phyloP scores from a whole-genome alignment of 345 rosid species.

The Sisymbrium altissimum region DNA sequence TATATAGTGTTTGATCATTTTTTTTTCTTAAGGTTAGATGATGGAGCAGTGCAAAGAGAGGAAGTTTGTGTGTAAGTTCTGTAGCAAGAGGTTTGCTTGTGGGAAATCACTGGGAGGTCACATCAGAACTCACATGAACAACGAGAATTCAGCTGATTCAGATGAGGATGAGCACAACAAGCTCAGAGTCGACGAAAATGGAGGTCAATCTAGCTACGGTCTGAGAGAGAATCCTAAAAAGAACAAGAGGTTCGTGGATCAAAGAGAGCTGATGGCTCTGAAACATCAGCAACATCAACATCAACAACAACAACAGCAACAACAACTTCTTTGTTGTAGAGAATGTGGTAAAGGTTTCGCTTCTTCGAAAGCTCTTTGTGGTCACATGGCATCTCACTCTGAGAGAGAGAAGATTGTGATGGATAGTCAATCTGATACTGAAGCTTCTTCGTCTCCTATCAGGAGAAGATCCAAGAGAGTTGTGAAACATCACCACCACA shows the following conservation, averaged over 20 bases:
- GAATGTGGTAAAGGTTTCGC: slow-evolving; percentile 88
- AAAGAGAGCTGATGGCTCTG: slow-evolving; percentile 28
- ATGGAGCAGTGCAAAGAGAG: slow-evolving; percentile 61
- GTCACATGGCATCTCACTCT: slow-evolving; percentile 92
- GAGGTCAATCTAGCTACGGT: slow-evolving; percentile 52
- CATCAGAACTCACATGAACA: slow-evolving; percentile 72
- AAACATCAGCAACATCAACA: slow-evolving; percentile 15
- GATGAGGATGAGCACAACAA: slow-evolving; percentile 40
- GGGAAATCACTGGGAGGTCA: slow-evolving; percentile 93
- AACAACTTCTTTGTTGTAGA: slow-evolving; percentile 50
- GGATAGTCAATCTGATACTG: slow-evolving; percentile 74
- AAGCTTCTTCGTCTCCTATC: slow-evolving; percentile 55
- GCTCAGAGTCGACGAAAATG: slow-evolving; percentile 43
- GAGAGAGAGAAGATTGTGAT: slow-evolving; percentile 48
- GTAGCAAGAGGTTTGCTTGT: slow-evolving; percentile 69
- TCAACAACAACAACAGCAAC: background rate
- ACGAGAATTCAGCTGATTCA: slow-evolving; percentile 38
- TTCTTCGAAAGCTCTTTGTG: slow-evolving; percentile 83
- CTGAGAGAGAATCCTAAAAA: slow-evolving; percentile 73
- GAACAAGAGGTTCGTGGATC: slow-evolving; percentile 54
- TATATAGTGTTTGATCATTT: slow-evolving; percentile 6
- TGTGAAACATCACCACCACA: slow-evolving; percentile 43
- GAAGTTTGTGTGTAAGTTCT: slow-evolving; percentile 69
- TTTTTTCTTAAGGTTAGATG: background rate
- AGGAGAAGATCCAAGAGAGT: slow-evolving; percentile 60